Evolutionary conservation across 345 rosid species (phyloP).

Genomic region (Geranium rotundifolium): DNA sequence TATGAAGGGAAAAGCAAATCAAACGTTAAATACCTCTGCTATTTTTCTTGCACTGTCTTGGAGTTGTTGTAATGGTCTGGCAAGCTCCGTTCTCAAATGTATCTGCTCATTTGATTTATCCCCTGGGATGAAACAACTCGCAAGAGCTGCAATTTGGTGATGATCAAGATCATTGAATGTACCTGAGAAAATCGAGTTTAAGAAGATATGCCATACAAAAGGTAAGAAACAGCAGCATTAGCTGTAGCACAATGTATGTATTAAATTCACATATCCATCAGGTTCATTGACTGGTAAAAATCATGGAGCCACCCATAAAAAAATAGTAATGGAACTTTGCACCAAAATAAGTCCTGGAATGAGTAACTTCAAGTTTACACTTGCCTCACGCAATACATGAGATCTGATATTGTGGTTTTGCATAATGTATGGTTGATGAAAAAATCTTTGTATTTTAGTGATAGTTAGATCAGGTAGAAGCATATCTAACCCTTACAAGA

Average conservation of each 20-base stretch:
- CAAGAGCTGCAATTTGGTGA: slow-evolving; percentile 95
- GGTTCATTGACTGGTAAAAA: neutral
- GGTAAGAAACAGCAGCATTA: neutral
- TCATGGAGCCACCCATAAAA: neutral
- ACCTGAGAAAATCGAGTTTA: slow-evolving; percentile 38
- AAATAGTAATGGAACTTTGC: neutral
- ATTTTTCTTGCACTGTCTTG: slow-evolving; percentile 92
- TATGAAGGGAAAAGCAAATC: neutral
- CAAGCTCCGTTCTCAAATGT: slow-evolving; percentile 77
- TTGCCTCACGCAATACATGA: neutral
- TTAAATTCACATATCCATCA: neutral
- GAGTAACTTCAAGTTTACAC: neutral
- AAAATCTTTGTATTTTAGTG: no score
- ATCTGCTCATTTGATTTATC: slow-evolving; percentile 87
- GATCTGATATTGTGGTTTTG: neutral
- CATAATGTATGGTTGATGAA: no score
- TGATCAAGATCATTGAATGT: slow-evolving; percentile 93
- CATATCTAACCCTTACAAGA: no score
- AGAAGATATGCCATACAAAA: neutral
- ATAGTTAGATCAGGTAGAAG: no score
- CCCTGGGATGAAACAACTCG: slow-evolving; percentile 97
- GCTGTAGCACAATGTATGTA: slow-evolving; percentile 1
- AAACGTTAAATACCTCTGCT: slow-evolving; percentile 58
- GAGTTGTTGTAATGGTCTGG: slow-evolving; percentile 87
- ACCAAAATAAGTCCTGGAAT: neutral